Evolutionary conservation across 2,329 filamentous ascomycete genomes (phyloP).

Genomic region (Lecanicillium sp.): DNA sequence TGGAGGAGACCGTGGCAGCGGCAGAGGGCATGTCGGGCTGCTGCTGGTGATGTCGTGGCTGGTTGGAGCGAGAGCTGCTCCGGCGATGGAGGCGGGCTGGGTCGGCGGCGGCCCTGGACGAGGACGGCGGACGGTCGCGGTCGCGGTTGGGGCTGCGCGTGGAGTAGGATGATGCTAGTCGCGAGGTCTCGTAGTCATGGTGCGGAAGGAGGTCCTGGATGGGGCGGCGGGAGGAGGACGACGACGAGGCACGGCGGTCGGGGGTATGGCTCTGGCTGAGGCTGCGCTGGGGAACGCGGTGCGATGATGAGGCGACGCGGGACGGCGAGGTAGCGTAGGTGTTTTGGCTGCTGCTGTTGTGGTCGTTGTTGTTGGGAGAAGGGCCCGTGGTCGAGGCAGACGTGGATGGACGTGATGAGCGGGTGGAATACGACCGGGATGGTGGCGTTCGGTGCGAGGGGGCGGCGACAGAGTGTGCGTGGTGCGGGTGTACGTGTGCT

Average conservation of each 20-base stretch:
- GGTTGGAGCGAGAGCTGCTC: constrained; percentile 41
- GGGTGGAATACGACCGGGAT: constrained; percentile 26
- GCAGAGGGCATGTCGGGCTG: constrained; percentile 41
- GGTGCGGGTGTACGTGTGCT: no score
- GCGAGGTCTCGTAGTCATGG: constrained; percentile 67
- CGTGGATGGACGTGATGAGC: constrained; percentile 15
- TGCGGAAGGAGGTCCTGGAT: constrained; percentile 41
- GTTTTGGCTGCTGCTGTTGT: constrained; percentile 12
- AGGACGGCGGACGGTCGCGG: constrained; percentile 45
- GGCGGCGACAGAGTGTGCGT: constrained; percentile 1
- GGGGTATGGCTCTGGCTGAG: constrained; percentile 13
- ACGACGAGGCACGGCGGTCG: constrained; percentile 27
- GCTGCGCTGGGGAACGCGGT: constrained; percentile 9
- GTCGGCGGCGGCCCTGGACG: constrained; percentile 48
- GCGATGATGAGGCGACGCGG: constrained; percentile 4
- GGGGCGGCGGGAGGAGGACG: constrained; percentile 34
- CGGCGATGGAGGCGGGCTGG: constrained; percentile 35
- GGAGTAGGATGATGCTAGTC: constrained; percentile 53
- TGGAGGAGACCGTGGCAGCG: constrained; percentile 44
- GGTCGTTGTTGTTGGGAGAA: constrained; percentile 12
- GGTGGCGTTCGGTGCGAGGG: constrained; percentile 19
- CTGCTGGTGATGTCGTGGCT: constrained; percentile 23
- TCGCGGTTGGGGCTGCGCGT: constrained; percentile 61
- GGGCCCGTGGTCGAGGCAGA: constrained; percentile 11
- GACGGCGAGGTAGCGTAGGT: constrained; percentile 5